Percentiles rank a stretch among this genome's conserved stretches.
Evolutionary conservation across 345 rosid genomes (phyloP).

Genomic region (Rhodamnia argentea): DNA sequence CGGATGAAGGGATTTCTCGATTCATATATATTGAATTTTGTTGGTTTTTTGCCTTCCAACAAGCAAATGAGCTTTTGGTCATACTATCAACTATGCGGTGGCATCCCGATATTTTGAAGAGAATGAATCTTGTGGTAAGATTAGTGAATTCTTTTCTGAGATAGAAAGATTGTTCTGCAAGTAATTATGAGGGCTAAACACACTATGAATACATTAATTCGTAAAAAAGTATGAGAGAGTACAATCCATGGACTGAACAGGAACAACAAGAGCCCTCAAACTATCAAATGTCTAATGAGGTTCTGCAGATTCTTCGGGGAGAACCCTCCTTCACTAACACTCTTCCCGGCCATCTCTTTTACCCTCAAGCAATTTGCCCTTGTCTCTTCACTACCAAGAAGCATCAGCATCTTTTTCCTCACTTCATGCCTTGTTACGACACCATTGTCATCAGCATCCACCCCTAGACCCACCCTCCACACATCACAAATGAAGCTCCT

Average conservation of each 20-base stretch:
- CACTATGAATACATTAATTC: too few relatives aligned
- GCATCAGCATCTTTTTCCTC: background rate
- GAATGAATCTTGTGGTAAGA: too few relatives aligned
- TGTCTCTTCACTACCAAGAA: conserved; percentile 1
- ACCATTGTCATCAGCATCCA: background rate
- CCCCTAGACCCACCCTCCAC: background rate
- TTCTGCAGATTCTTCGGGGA: conserved; percentile 7
- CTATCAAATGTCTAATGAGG: background rate
- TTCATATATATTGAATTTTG: too few relatives aligned
- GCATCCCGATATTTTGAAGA: too few relatives aligned
- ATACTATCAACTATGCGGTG: too few relatives aligned
- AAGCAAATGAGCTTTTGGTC: too few relatives aligned
- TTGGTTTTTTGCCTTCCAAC: too few relatives aligned
- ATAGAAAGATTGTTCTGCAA: too few relatives aligned
- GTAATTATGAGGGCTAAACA: too few relatives aligned
- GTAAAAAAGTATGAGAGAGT: background rate
- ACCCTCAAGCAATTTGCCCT: conserved; percentile 4
- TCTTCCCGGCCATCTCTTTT: conserved; percentile 14
- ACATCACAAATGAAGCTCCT: conserved; percentile 11
- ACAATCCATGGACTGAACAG: background rate
- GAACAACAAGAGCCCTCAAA: background rate
- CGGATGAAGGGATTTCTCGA: too few relatives aligned
- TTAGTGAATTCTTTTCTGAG: too few relatives aligned
- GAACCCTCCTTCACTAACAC: conserved; percentile 12
- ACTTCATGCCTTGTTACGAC: conserved; percentile 7